Conservation (phyloP, 306 rosid species). For the Oxytropis ochrocephala region DNA sequence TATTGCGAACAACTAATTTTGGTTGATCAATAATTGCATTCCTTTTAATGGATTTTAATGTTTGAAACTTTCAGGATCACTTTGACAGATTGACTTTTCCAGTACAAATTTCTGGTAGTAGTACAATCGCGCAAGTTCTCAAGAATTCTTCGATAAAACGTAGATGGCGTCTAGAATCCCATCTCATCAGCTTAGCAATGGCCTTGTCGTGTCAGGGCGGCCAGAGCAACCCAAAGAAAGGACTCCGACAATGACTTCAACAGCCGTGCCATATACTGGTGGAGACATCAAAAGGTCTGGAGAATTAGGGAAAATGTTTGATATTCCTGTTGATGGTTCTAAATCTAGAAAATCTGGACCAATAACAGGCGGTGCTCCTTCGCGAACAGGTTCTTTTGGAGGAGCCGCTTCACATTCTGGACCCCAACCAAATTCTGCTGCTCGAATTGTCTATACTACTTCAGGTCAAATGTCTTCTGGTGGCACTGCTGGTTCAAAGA, state of each 20-base stretch:
- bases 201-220: conserved; percentile 93
- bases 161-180: conserved; percentile 93
- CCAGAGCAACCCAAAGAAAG: conserved; percentile 99
- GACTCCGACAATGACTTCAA: conserved; percentile 86
- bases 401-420: conserved; percentile 95
- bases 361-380: conserved; percentile 52
- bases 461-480: conserved; percentile 72
- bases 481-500: conserved; percentile 64
- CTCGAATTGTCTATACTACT: conserved; percentile 64
- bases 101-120: conserved; percentile 2
- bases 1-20: conserved; percentile 1
- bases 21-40: conserved; percentile 5
- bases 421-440: conserved; percentile 65
- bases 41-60: not conserved
- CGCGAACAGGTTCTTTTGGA: conserved; percentile 84
- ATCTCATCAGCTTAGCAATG: conserved; percentile 98
- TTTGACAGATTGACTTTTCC: conserved; percentile 13
- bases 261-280: conserved; percentile 90
- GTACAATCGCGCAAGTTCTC: not conserved
- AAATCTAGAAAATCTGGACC: conserved; percentile 98
- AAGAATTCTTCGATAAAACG: conserved; percentile 24
- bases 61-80: conserved; percentile 17
- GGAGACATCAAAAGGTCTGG: conserved; percentile 94
- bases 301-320: conserved; percentile 97
- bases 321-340: conserved; percentile 84